A percentile compares a stretch with the other conserved stretches of the same genome.
These are phyloP conservation scores for Vitis hybrid DNA, from an alignment of 177 flowering plant species.

Conservation along the genomic window DNA sequence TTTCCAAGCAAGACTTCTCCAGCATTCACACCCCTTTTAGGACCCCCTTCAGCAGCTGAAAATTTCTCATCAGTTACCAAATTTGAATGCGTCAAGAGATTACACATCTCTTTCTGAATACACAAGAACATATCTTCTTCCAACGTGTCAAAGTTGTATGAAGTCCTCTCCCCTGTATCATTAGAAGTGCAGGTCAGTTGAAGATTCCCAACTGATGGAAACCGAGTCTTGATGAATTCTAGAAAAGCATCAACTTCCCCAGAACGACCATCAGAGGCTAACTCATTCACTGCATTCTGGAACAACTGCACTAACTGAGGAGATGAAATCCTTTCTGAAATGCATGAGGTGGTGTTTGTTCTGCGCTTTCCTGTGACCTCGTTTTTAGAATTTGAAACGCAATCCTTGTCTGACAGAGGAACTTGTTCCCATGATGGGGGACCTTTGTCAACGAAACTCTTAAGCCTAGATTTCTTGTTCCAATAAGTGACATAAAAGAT, in stretches of 20 bases:
- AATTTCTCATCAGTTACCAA: conserved; percentile 17
- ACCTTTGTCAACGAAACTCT: conserved; percentile 68
- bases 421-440: conserved; percentile 73
- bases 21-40: conserved; percentile 13
- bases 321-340: conserved; percentile 30
- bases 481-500: conserved; percentile 9
- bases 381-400: conserved; percentile 10
- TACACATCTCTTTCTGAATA: conserved; percentile 35
- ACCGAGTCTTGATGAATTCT: conserved; percentile 40
- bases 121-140: conserved; percentile 57
- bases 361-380: conserved; percentile 26
- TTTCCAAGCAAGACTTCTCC: conserved; percentile 54
- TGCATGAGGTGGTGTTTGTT: conserved; percentile 18
- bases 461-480: conserved; percentile 82
- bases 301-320: conserved; percentile 37
- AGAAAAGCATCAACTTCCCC: conserved; percentile 51
- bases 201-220: conserved; percentile 40
- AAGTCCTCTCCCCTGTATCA: conserved; percentile 23
- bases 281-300: conserved; percentile 45
- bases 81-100: conserved; percentile 15
- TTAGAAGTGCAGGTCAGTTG: conserved; percentile 33
- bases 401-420: conserved; percentile 31
- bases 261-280: conserved; percentile 35
- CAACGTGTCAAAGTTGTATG: conserved; percentile 40
- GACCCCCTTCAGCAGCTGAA: conserved; percentile 23